Base-by-base conservation (phyloP, 2,329 filamentous ascomycete genomes). In the Claviceps monticola region DNA sequence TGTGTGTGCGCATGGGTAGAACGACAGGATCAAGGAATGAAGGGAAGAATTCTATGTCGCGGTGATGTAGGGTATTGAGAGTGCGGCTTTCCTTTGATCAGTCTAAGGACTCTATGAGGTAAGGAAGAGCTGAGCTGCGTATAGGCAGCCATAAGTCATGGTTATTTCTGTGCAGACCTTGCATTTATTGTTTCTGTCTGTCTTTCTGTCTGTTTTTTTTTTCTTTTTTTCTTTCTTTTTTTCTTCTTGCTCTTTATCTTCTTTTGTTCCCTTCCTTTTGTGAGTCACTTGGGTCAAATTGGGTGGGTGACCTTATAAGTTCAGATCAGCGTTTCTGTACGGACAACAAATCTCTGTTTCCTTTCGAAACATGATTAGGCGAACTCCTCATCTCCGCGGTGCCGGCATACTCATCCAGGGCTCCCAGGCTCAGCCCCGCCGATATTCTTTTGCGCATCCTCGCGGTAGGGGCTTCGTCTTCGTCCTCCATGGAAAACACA, bases 401-500 rank as follows among this genome's bases (percentile, higher is more conserved):
- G 17, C 62, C 64, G 43, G 71, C 69, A 54, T 74, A 74, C 61
- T 66, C 72, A 62, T 66, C 66, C 53, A 68, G 67, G 23, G 63
- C 62, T 5, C 64, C 63, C 50, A 69, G 65, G 48, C 61, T 63
- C 39, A 72, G 58, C 13, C 71, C 71, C 5, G 70, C 71, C 2
- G 75, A 75, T 1, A 64, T 68, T 51, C 75, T 72, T 64, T 78
- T 79, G 49, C 73, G 66, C 9, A 70, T 68, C 43, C 70, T 67
- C 51, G 68, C 66, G 17, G 65, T 65, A 39, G 74, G 68, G 21
- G 73, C 67, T 36, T 80, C 78, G 21, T 78, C 76, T 26, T 79
- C 77, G 51, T 80, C 78, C 57, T 83, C 80, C 79, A 83, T 83
- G 60, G 70, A 78, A 61, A 83, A 83, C 14, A 83, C 76, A 56